Conservation (phyloP, 75 land plant genomes). For the Sequoia sempervirens region DNA sequence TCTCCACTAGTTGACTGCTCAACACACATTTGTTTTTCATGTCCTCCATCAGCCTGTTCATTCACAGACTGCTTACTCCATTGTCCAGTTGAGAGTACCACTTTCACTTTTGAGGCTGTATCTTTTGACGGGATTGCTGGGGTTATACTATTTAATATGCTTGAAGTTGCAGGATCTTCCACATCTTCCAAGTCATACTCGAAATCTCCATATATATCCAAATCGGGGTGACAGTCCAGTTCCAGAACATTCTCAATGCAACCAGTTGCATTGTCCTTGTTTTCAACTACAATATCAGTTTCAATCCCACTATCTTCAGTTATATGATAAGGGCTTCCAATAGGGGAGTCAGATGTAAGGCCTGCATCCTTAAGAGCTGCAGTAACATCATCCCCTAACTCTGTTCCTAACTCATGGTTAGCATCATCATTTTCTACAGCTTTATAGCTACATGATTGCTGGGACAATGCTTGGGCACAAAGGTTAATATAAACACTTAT, state of each 20-base stretch:
- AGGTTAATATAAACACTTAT: conserved; percentile 86
- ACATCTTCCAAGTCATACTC: conserved; percentile 53
- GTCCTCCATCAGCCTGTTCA: neutral
- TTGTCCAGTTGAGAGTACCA: conserved; percentile 42
- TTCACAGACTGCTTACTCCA: conserved; percentile 2
- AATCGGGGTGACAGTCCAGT: conserved; percentile 33
- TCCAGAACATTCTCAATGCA: conserved; percentile 40
- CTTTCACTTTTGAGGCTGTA: conserved; percentile 37
- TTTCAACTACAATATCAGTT: conserved; percentile 1
- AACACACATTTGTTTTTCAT: neutral
- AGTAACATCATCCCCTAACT: conserved; percentile 14
- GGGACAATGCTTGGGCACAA: conserved; percentile 68
- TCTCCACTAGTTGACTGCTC: neutral
- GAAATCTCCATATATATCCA: conserved; percentile 58
- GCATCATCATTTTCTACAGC: conserved; percentile 15
- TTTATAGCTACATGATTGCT: conserved; percentile 14
- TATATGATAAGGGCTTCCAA: conserved; percentile 47
- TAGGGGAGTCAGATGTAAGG: conserved; percentile 83
- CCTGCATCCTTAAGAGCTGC: conserved; percentile 75
- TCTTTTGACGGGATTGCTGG: conserved; percentile 20
- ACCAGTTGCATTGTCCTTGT: conserved; percentile 18
- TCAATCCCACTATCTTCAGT: conserved; percentile 8
- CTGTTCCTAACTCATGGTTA: neutral
- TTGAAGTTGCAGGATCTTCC: conserved; percentile 20
- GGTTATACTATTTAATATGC: neutral